Conservation (phyloP, 2,329 filamentous ascomycete species). For the Paraphoma chrysanthemicola region DNA sequence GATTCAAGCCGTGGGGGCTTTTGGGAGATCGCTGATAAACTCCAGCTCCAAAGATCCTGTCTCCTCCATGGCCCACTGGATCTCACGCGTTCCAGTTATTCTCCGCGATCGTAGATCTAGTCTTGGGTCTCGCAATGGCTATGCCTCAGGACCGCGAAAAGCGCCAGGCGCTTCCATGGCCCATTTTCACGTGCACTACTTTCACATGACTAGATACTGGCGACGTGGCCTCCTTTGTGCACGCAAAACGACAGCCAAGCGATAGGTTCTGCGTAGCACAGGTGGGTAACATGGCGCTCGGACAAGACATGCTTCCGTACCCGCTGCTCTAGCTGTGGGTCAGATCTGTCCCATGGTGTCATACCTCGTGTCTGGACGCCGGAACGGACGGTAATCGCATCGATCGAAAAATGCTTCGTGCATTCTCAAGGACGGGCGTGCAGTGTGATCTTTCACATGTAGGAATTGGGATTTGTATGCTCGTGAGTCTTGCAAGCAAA, state of each 20-base stretch:
- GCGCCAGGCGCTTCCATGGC: background rate
- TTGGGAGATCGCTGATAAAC: conserved; percentile 1
- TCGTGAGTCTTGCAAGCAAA: background rate
- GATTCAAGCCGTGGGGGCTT: conserved; percentile 16
- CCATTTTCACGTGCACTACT: conserved; percentile 4
- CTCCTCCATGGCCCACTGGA: conserved; percentile 12
- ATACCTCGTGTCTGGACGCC: conserved; percentile 7
- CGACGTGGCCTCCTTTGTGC: conserved; percentile 13
- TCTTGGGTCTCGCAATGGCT: background rate
- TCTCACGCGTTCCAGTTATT: conserved; percentile 16
- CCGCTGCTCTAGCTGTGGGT: conserved; percentile 7
- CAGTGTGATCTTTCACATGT: background rate
- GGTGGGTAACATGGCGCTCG: conserved; percentile 8
- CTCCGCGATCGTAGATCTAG: conserved; percentile 1
- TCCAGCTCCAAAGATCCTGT: conserved; percentile 1
- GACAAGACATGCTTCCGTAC: conserved; percentile 6
- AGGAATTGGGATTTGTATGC: background rate
- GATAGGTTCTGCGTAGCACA: conserved; percentile 4
- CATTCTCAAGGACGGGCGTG: background rate
- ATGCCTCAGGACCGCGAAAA: background rate
- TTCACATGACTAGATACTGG: conserved; percentile 1
- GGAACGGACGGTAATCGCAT: background rate
- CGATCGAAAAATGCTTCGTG: too few relatives aligned
- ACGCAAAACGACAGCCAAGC: conserved; percentile 6
- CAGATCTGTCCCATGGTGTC: conserved; percentile 5